A percentile compares a stretch with the other conserved stretches of the same genome.
Evolutionary conservation across 2,329 filamentous ascomycete species (phyloP).

Genomic region (Aspergillus transmontanensis): DNA sequence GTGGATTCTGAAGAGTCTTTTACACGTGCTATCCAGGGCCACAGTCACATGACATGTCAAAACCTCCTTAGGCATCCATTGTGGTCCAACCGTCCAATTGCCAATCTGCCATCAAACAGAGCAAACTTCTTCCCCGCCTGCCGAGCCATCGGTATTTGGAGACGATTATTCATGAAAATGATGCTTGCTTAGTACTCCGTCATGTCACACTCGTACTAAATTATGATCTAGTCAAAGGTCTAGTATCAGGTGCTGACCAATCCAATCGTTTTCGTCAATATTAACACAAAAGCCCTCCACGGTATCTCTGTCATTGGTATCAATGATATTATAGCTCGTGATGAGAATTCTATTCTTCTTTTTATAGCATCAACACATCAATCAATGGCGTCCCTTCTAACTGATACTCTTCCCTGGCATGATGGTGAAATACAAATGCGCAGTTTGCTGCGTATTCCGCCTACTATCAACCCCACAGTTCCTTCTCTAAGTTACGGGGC

Average conservation of each 20-base stretch:
- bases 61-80: no score
- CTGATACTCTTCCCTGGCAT: conserved; percentile 54
- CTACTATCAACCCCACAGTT: conserved; percentile 72
- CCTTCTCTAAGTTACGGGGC: conserved; percentile 65
- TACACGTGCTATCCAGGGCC: neutral
- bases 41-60: neutral
- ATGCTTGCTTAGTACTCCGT: neutral
- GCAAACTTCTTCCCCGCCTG: neutral
- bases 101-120: neutral
- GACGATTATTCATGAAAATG: neutral
- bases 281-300: neutral
- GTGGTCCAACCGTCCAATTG: neutral
- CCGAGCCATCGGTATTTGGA: neutral
- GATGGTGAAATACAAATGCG: conserved; percentile 69
- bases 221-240: neutral
- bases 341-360: neutral
- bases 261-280: neutral
- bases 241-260: neutral
- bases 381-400: conserved; percentile 28
- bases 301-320: neutral
- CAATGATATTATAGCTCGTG: neutral
- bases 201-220: neutral
- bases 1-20: neutral
- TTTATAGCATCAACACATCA: neutral
- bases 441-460: conserved; percentile 60